Evolutionary conservation across 2,329 filamentous ascomycete species (phyloP).

Genomic region (Aspergillus brasiliensis): DNA sequence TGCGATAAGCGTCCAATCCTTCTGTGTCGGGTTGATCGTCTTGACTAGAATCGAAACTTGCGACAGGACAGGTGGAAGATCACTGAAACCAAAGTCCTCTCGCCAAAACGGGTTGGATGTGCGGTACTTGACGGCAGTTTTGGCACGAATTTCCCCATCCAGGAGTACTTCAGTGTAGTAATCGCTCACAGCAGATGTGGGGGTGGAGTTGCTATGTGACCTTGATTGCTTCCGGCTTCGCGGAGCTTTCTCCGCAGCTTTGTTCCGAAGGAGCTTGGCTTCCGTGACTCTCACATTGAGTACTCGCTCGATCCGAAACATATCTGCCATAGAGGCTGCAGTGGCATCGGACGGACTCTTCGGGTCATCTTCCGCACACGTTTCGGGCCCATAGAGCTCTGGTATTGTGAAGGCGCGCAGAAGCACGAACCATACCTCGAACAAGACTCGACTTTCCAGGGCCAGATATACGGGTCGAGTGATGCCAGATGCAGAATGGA

Average conservation of each 20-base stretch:
- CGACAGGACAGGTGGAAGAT: constrained; percentile 51
- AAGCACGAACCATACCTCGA: constrained; percentile 96
- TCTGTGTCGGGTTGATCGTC: constrained; percentile 50
- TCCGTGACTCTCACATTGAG: constrained; percentile 63
- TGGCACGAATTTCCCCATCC: constrained; percentile 52
- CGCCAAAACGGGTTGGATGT: constrained; percentile 52
- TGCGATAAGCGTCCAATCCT: constrained; percentile 53
- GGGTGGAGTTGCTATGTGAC: constrained; percentile 30
- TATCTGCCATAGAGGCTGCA: constrained; percentile 52
- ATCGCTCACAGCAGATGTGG: constrained; percentile 38
- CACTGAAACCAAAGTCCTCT: constrained; percentile 51
- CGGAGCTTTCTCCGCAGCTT: constrained; percentile 34
- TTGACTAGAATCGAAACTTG: constrained; percentile 51
- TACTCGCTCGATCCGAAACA: constrained; percentile 68
- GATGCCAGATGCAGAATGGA: constrained; percentile 71
- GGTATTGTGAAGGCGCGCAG: constrained; percentile 89
- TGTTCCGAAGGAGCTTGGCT: constrained; percentile 54
- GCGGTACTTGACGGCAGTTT: constrained; percentile 51
- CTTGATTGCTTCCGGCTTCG: constrained; percentile 38
- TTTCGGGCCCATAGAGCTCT: constrained; percentile 76
- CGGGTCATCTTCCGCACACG: constrained; percentile 45
- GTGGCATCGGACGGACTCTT: constrained; percentile 35
- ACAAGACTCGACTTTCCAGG: constrained; percentile 82
- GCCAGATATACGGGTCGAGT: constrained; percentile 88
- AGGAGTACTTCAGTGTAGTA: constrained; percentile 53